Evolutionary conservation across 2,329 filamentous ascomycete species (phyloP).

Genomic region (Kalmusia sp.): DNA sequence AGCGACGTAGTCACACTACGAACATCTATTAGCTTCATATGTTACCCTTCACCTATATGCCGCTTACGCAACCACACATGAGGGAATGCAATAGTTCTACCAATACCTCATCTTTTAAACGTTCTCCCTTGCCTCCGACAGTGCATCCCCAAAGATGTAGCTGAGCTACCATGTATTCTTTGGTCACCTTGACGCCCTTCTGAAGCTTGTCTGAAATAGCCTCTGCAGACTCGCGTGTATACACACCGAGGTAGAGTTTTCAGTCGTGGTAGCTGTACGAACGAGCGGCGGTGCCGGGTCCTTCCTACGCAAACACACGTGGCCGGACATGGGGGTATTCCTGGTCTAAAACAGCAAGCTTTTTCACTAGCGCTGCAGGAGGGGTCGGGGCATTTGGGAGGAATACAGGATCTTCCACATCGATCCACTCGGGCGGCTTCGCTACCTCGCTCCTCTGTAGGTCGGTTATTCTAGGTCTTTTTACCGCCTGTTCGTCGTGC

Average conservation of each 20-base stretch:
- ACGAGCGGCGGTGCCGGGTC: background rate
- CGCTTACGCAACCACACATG: conserved; percentile 1
- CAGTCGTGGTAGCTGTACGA: conserved; percentile 5
- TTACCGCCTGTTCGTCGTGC: background rate
- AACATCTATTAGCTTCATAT: background rate
- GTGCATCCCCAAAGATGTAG: conserved; percentile 5
- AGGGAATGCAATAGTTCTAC: background rate
- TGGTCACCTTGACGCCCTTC: background rate
- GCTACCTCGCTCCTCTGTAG: background rate
- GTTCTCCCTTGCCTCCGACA: background rate
- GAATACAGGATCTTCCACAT: conserved; percentile 5
- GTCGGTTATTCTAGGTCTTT: background rate
- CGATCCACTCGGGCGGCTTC: conserved; percentile 2
- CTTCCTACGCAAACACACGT: background rate
- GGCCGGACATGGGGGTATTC: background rate
- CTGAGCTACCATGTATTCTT: conserved; percentile 2
- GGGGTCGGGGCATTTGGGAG: background rate
- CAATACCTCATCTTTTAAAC: background rate
- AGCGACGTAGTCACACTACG: conserved; percentile 7
- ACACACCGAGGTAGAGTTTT: background rate
- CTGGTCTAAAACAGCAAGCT: background rate
- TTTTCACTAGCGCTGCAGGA: conserved; percentile 5
- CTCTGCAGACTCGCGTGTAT: background rate
- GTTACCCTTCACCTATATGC: no score
- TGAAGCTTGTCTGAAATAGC: background rate